Percentiles rank a stretch among this genome's conserved stretches.
These are phyloP conservation scores for Aspergillus latus DNA, from an alignment of 2,329 filamentous ascomycete species.

Conservation along the genomic window DNA sequence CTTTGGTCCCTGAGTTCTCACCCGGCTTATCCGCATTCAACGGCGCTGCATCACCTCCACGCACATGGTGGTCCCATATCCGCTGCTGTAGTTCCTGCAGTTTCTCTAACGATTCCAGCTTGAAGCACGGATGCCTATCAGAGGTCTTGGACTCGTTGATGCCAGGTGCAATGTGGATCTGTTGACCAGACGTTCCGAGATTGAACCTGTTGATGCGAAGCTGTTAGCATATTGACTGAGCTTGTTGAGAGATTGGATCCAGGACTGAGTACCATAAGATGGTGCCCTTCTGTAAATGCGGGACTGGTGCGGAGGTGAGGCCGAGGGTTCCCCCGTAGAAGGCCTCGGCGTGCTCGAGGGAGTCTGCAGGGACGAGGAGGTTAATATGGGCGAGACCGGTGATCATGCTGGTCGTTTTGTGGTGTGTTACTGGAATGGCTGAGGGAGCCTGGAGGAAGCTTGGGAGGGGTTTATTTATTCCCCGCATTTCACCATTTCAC, in stretches of 20 bases:
- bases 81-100: constrained; percentile 49
- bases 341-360: constrained; percentile 51
- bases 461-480: background rate
- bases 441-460: background rate
- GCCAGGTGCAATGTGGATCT: constrained; percentile 56
- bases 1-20: constrained; percentile 49
- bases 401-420: constrained; percentile 44
- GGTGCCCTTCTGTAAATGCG: constrained; percentile 50
- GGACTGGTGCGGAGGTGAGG: constrained; percentile 54
- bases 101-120: constrained; percentile 49
- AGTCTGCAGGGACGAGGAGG: constrained; percentile 56
- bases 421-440: background rate
- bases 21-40: constrained; percentile 58
- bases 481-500: background rate
- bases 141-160: constrained; percentile 43
- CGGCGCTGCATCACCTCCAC: constrained; percentile 53
- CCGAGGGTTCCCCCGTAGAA: constrained; percentile 61
- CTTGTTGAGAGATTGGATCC: too few relatives aligned
- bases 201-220: constrained; percentile 48
- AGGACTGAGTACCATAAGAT: constrained; percentile 53
- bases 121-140: constrained; percentile 62
- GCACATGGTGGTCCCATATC: constrained; percentile 54
- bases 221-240: background rate
- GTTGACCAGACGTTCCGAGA: constrained; percentile 51
- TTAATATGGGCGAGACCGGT: constrained; percentile 59